Base-by-base conservation (phyloP, 345 rosid species). In the Trapa bicornis region DNA sequence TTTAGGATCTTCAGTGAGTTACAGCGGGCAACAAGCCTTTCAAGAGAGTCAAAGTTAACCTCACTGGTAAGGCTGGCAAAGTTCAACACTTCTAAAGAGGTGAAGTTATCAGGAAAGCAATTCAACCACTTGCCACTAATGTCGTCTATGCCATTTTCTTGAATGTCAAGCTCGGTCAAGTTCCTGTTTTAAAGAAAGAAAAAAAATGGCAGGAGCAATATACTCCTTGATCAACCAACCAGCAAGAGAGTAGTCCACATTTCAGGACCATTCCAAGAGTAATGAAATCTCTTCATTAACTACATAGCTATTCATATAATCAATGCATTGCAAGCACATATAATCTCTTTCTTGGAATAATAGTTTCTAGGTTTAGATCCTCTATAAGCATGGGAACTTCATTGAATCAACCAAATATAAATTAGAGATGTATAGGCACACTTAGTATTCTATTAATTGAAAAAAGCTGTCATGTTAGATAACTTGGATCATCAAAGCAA, bases 131-230 rank as follows among this genome's bases (percentile, higher is more conserved):
- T 73, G 38, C 84, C 89, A 38, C 76, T 82, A 63, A n/a, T 70
- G 70, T 87, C 89, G 62, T 81, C 85, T 47, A 87, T 70, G 65
- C 77, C 92, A 63, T 83, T 84, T 85, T 84, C 89, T 17, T 80
- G 89, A 65, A 87, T 77, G 67, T 87, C 92, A 39, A 87, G 86
- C 77, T 83, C 86, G 6, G 79, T 87, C 83, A 87, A 76, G 67
- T 76, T 80, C 83, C 92, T 87, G 86, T 65, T 74, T 11, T 70
- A 74, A 72, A 53, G 37, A 47, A 37, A 67, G 56, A 12, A 65
- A 35, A 22, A 68, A 63, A 70, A 65, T 36, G 57, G 43, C 13
- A 64, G 14, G 64, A 53, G 38, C 54, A 58, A 29, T n/a, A 54
- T 54, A 52, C 22, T 16, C 29, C 15, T 14, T 4, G 17, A 50